Evolutionary conservation across 2,329 filamentous ascomycete genomes (phyloP).

Genomic region (Drechslera avenae): DNA sequence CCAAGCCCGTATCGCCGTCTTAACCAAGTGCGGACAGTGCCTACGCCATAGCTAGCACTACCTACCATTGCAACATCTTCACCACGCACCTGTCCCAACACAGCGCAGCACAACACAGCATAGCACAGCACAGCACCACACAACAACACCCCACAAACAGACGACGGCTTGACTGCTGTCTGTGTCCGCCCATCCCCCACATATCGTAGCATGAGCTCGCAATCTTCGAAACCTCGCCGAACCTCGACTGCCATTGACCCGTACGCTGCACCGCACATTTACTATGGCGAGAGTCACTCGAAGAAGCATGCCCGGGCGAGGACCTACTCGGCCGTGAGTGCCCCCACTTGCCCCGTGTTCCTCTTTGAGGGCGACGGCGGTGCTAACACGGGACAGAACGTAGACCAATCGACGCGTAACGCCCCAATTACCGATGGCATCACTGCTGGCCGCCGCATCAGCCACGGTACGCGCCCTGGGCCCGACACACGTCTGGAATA

Average conservation of each 20-base stretch:
- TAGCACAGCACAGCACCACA: constrained; percentile 4
- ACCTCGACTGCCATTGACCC: constrained; percentile 58
- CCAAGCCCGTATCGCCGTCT: not conserved
- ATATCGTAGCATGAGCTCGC: constrained; percentile 50
- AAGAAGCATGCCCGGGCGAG: constrained; percentile 56
- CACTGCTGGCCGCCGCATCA: constrained; percentile 42
- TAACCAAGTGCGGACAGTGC: constrained; percentile 15
- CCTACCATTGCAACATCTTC: constrained; percentile 17
- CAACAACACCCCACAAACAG: constrained; percentile 3
- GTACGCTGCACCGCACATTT: constrained; percentile 62
- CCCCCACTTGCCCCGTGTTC: not conserved
- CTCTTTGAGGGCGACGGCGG: not conserved
- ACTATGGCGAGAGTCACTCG: constrained; percentile 61
- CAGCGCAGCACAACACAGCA: constrained; percentile 7
- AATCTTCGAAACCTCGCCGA: constrained; percentile 45
- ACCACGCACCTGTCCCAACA: constrained; percentile 11
- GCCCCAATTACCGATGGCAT: constrained; percentile 32
- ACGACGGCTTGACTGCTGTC: constrained; percentile 15
- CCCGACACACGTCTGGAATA: not conserved
- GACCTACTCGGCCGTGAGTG: constrained; percentile 62
- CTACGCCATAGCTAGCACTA: constrained; percentile 30
- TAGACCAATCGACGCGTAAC: constrained; percentile 42
- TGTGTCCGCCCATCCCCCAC: constrained; percentile 22
- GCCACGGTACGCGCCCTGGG: constrained; percentile 40
- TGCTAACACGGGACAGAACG: constrained; percentile 30